Base-by-base conservation (phyloP, 2,329 filamentous ascomycete species). In the Microcyclosporella mali region DNA sequence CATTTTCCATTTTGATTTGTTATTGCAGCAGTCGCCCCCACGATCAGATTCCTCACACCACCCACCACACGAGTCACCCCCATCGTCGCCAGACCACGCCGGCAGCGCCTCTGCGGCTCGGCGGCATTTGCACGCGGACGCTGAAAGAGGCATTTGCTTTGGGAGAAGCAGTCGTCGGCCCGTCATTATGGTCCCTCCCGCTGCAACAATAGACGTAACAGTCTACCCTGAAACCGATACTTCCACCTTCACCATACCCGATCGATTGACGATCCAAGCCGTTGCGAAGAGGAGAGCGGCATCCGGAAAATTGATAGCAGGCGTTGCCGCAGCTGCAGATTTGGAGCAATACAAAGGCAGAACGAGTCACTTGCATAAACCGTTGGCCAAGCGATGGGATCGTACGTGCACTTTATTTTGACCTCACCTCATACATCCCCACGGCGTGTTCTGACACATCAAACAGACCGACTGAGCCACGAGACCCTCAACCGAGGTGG, bases 361-460 rank as follows among this genome's bases (percentile, higher is more conserved):
- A 30, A 74, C 79, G 41, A 81, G 67, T 49, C 68, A 79, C 62
- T 58, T 65, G 21, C 65, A 71, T 52, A 89, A 90, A 61, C 84
- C 85, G 3, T 82, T 81, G 59, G 85, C 90, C 2, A 88, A 83
- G 64, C 72, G 81, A 64, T 95, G 86, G 84, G 85, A 94, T 60
- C 77, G 87, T 94, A 70, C 70, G 85, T 79, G 30, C n/a, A 41
- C 7, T 39, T 16, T 38, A 21, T 31, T 21, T 41, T 9, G 29
- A 29, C 31, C 21, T 37, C 35, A 30, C 19, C 27, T 28, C 14
- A 6, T 12, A 12, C 30, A 12, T 12, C 15, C 29, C 10, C 19
- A 29, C 18, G 27, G n/a, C 19, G 21, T 25, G 21, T 37, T 19
- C 18, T 31, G 16, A 36, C 12, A 8, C 16, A 28, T 12, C 27